Evolutionary conservation across 2,329 filamentous ascomycete species (phyloP).

Genomic region (Colletotrichum camelliae): DNA sequence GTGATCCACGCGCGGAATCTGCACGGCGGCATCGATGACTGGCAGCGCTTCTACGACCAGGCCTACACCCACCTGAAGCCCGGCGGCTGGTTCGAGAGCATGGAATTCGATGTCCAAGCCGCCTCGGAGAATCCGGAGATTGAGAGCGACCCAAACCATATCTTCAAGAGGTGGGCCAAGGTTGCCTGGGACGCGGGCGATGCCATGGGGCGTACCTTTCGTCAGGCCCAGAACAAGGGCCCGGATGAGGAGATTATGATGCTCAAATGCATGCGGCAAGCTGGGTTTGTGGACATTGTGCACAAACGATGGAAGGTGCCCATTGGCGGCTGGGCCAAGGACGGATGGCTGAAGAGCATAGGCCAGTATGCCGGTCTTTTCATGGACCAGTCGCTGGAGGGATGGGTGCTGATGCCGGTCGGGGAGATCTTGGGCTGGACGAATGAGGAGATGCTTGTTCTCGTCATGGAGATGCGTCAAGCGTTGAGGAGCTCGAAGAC

Average conservation of each 20-base stretch:
- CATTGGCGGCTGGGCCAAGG: constrained; percentile 21
- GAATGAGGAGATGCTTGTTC: constrained; percentile 26
- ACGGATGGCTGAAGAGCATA: constrained; percentile 4
- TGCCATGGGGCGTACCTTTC: constrained; percentile 33
- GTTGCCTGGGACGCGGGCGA: constrained; percentile 34
- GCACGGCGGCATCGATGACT: constrained; percentile 62
- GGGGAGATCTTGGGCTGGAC: constrained; percentile 33
- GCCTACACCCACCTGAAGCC: constrained; percentile 53
- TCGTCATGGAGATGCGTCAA: constrained; percentile 26
- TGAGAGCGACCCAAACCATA: not conserved
- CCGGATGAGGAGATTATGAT: constrained; percentile 19
- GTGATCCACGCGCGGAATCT: constrained; percentile 66
- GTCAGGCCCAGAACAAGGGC: constrained; percentile 23
- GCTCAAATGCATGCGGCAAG: not conserved
- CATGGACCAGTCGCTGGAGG: constrained; percentile 28
- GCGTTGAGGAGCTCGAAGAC: not conserved
- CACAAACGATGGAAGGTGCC: constrained; percentile 21
- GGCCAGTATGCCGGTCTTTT: constrained; percentile 26
- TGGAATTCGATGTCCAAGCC: constrained; percentile 29
- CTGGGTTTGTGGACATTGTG: constrained; percentile 27
- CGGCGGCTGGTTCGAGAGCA: constrained; percentile 36
- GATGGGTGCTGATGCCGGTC: constrained; percentile 30
- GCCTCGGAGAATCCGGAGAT: not conserved
- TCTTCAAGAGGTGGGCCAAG: constrained; percentile 28
- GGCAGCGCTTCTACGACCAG: constrained; percentile 58